Conservation (phyloP, 2,329 filamentous ascomycete species). For the Exophiala oligosperma region DNA sequence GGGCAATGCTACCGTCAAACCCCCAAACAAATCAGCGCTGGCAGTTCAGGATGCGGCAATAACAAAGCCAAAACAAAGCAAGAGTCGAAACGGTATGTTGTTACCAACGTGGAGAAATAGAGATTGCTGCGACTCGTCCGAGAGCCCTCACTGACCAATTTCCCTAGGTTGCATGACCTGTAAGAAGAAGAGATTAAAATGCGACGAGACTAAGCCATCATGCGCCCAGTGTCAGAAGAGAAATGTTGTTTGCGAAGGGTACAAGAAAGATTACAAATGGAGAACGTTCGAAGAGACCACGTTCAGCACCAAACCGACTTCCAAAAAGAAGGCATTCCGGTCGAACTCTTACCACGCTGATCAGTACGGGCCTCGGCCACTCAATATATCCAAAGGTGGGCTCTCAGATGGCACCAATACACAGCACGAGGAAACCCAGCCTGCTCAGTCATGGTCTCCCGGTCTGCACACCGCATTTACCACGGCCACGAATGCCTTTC, state of each 20-base stretch:
- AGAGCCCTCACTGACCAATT: constrained; percentile 10
- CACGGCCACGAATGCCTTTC: constrained; percentile 22
- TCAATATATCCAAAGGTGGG: constrained; percentile 9
- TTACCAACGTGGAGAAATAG: not conserved
- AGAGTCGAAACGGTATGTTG: constrained; percentile 70
- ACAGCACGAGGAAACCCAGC: not conserved
- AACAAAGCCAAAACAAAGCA: constrained; percentile 69
- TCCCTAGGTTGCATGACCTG: constrained; percentile 68
- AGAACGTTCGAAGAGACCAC: constrained; percentile 66
- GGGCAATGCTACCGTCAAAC: constrained; percentile 32
- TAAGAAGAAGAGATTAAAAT: constrained; percentile 72
- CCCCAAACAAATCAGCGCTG: constrained; percentile 29
- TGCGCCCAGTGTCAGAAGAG: constrained; percentile 67
- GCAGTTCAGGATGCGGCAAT: constrained; percentile 36
- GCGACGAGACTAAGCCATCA: constrained; percentile 69
- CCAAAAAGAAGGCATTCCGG: constrained; percentile 41
- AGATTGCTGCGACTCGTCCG: not conserved
- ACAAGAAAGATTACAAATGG: constrained; percentile 77
- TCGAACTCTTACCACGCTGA: constrained; percentile 29
- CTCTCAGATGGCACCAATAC: not conserved
- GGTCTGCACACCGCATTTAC: constrained; percentile 26
- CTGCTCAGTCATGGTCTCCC: constrained; percentile 24
- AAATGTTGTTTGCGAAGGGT: constrained; percentile 67
- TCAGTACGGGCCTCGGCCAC: constrained; percentile 34
- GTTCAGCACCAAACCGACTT: constrained; percentile 41